Evolutionary conservation across 805 yeast species (phyloP).

Genomic region (Metschnikowia koreensis): DNA sequence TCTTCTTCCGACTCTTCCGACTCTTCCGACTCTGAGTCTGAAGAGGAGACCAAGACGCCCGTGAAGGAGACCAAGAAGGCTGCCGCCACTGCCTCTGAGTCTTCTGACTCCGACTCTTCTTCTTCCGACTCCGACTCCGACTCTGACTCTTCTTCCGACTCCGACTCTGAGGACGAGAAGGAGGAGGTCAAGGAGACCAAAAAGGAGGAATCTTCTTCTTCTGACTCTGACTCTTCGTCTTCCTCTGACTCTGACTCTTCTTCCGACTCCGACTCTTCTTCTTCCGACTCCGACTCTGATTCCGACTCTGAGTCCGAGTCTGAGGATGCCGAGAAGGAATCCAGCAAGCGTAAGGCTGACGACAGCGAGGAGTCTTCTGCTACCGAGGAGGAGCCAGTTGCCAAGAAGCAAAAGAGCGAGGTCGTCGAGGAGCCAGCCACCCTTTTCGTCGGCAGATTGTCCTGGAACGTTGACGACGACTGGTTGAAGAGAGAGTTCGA

Average conservation of each 20-base stretch:
- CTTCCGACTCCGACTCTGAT: constrained; percentile 27
- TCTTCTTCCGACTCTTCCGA: constrained; percentile 17
- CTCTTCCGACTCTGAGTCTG: constrained; percentile 22
- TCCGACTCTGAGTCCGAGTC: constrained; percentile 37
- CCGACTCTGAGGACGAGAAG: constrained; percentile 26
- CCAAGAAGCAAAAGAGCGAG: constrained; percentile 54
- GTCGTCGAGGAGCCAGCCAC: constrained; percentile 69
- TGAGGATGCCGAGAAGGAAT: constrained; percentile 29
- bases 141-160: constrained; percentile 25
- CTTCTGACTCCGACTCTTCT: constrained; percentile 32
- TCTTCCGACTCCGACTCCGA: constrained; percentile 34
- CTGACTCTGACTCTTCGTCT: constrained; percentile 14
- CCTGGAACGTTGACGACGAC: constrained; percentile 95
- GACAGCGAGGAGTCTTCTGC: constrained; percentile 21
- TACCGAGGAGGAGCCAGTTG: constrained; percentile 30
- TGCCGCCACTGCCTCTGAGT: constrained; percentile 9
- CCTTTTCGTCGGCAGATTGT: constrained; percentile 92
- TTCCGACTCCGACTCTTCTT: constrained; percentile 23
- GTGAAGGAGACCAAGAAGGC: constrained; percentile 7
- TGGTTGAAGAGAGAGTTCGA: constrained; percentile 90
- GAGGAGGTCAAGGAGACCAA: constrained; percentile 15
- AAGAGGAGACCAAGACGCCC: constrained; percentile 24
- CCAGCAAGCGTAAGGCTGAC: constrained; percentile 28
- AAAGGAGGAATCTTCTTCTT: constrained; percentile 18
- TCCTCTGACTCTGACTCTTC: constrained; percentile 27